Evolutionary conservation across 2,329 filamentous ascomycete species (phyloP).

Genomic region (Colletotrichum sidae): DNA sequence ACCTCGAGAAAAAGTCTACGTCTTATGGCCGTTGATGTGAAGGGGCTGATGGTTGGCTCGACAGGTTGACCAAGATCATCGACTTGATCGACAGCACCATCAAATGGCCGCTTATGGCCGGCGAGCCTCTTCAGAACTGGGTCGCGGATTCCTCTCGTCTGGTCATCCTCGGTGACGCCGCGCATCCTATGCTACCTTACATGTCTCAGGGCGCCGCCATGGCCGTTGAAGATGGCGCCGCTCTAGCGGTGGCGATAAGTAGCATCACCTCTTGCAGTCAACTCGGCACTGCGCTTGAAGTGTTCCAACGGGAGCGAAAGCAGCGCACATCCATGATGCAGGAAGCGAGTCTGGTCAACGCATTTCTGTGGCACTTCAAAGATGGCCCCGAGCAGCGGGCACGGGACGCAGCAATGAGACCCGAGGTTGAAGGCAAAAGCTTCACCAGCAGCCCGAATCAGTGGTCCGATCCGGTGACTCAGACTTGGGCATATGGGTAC

Average conservation of each 20-base stretch:
- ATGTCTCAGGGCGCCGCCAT: constrained; percentile 67
- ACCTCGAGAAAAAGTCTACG: not conserved
- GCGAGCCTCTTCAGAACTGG: constrained; percentile 55
- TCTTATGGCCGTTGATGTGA: not conserved
- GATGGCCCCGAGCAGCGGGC: constrained; percentile 56
- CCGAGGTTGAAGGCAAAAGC: constrained; percentile 51
- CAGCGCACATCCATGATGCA: constrained; percentile 71
- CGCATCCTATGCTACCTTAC: constrained; percentile 74
- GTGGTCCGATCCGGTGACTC: constrained; percentile 60
- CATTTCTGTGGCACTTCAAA: constrained; percentile 58
- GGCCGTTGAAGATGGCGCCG: constrained; percentile 70
- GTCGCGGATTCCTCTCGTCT: constrained; percentile 65
- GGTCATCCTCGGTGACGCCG: constrained; percentile 71
- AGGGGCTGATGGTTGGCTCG: not conserved
- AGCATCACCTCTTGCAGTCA: constrained; percentile 50
- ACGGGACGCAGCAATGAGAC: constrained; percentile 53
- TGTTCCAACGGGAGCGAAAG: constrained; percentile 68
- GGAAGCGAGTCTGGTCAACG: constrained; percentile 64
- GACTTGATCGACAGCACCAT: constrained; percentile 47
- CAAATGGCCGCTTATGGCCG: constrained; percentile 49
- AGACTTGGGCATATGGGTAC: constrained; percentile 61
- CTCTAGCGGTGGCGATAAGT: constrained; percentile 65
- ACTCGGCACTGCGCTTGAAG: constrained; percentile 50
- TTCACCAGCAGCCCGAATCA: constrained; percentile 58
- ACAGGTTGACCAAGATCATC: constrained; percentile 50